A percentile compares a stretch with the other conserved stretches of the same genome.
Conservation (phyloP, 2,329 filamentous ascomycete species). For the Truncatella angustata region DNA sequence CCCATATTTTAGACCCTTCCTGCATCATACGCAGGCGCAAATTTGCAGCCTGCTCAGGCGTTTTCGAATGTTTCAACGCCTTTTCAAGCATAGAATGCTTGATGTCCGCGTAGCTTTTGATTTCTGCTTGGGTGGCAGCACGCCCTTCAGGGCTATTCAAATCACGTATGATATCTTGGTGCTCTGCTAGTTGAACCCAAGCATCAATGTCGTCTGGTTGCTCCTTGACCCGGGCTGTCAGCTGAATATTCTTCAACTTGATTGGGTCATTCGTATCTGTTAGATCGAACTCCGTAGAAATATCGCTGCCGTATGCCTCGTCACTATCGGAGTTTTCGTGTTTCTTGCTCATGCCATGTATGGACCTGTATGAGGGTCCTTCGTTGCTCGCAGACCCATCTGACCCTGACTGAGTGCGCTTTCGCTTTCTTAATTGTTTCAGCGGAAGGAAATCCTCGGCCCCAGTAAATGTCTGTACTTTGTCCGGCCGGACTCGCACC, state of each 20-base stretch:
- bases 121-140: conserved; percentile 57
- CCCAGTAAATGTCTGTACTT: conserved; percentile 19
- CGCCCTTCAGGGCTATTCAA: conserved; percentile 44
- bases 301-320: conserved; percentile 46
- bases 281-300: conserved; percentile 35
- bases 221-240: conserved; percentile 64
- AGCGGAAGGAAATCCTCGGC: conserved; percentile 50
- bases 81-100: conserved; percentile 79
- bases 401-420: conserved; percentile 26
- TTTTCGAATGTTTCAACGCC: conserved; percentile 59
- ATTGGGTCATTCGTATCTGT: conserved; percentile 38
- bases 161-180: conserved; percentile 69
- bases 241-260: conserved; percentile 54
- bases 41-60: conserved; percentile 48
- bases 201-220: conserved; percentile 64
- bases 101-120: conserved; percentile 70
- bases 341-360: conserved; percentile 59
- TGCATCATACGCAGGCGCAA: conserved; percentile 69
- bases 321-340: conserved; percentile 47
- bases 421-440: conserved; percentile 39
- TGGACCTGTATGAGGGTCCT: conserved; percentile 61
- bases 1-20: conserved; percentile 75
- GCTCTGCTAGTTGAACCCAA: conserved; percentile 77
- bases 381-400: conserved; percentile 44
- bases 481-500: conserved; percentile 36